Conservation (phyloP, 129 eudicot genomes). For the Helianthus annuus region DNA sequence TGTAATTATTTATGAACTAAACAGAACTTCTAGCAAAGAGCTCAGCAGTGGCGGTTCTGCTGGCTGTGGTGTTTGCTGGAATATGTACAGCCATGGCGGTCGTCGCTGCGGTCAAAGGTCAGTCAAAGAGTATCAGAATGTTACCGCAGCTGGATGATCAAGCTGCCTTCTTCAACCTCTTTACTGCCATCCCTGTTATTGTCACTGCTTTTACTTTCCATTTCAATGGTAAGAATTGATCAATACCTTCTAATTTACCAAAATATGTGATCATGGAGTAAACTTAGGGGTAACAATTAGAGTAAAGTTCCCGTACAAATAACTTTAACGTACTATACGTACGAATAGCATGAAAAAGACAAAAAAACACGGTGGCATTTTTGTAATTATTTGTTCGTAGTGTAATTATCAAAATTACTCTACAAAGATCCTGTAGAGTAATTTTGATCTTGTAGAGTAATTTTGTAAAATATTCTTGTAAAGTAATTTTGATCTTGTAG, state of each 20-base stretch:
- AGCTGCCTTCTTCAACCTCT: conserved; percentile 78
- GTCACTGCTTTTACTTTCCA: conserved; percentile 98
- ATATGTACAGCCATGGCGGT: conserved; percentile 89
- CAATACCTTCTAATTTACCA: background rate
- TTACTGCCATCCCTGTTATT: conserved; percentile 88
- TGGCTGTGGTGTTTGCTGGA: conserved; percentile 85
- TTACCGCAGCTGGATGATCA: conserved; percentile 61
- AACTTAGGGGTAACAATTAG: too few species aligned
- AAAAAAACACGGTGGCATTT: too few species aligned
- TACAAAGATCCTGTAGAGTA: too few species aligned
- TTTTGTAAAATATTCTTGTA: too few species aligned
- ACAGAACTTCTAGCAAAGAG: conserved; percentile 75
- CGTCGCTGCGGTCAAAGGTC: conserved; percentile 58
- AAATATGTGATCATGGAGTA: background rate
- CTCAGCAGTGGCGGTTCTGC: conserved; percentile 77
- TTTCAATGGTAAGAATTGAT: conserved; percentile 64
- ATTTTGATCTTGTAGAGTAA: too few species aligned
- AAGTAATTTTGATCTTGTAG: too few species aligned
- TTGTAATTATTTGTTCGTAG: too few species aligned
- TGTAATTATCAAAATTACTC: too few species aligned
- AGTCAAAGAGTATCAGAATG: conserved; percentile 54
- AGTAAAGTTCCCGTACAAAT: too few species aligned
- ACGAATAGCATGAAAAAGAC: too few species aligned
- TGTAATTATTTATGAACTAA: background rate
- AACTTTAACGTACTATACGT: too few species aligned